Conservation (phyloP, 768 basidiomycete species). For the Megacollybia marginata region DNA sequence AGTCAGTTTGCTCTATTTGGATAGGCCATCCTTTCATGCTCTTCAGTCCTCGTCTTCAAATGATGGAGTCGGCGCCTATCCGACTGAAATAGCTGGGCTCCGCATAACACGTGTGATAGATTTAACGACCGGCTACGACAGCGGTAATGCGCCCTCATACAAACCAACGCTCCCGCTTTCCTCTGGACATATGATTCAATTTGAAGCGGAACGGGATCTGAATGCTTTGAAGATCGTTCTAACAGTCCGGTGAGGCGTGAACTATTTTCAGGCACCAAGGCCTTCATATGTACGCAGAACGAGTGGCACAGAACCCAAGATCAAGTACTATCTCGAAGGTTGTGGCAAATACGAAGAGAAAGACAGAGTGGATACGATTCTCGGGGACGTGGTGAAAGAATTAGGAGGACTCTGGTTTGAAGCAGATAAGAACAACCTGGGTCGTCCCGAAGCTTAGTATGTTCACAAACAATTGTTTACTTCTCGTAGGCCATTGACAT, state of each 20-base stretch:
- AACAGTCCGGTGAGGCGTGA: constrained; percentile 52
- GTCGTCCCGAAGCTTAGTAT: constrained; percentile 16
- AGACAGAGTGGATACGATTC: constrained; percentile 34
- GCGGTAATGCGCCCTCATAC: constrained; percentile 58
- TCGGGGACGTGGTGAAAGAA: constrained; percentile 53
- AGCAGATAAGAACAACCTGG: constrained; percentile 43
- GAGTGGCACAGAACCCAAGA: constrained; percentile 90
- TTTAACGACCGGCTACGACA: constrained; percentile 71
- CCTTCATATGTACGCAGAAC: constrained; percentile 38
- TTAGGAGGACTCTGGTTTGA: constrained; percentile 66
- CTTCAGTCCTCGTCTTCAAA: neutral
- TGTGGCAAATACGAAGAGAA: constrained; percentile 39
- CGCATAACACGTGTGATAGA: constrained; percentile 61
- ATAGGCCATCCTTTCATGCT: too few relatives aligned
- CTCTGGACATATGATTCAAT: constrained; percentile 82
- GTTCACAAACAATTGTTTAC: neutral
- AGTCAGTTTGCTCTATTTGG: constrained; percentile 19
- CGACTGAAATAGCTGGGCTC: constrained; percentile 52
- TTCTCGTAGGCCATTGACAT: neutral
- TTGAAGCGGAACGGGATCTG: constrained; percentile 42
- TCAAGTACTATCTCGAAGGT: constrained; percentile 89
- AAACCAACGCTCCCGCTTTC: constrained; percentile 61
- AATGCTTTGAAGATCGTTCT: constrained; percentile 48
- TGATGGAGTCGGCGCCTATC: constrained; percentile 33
- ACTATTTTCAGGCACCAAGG: neutral